These are phyloP conservation scores for Diaporthe amygdali DNA, from an alignment of 2,329 filamentous ascomycete species.

Conservation along the genomic window DNA sequence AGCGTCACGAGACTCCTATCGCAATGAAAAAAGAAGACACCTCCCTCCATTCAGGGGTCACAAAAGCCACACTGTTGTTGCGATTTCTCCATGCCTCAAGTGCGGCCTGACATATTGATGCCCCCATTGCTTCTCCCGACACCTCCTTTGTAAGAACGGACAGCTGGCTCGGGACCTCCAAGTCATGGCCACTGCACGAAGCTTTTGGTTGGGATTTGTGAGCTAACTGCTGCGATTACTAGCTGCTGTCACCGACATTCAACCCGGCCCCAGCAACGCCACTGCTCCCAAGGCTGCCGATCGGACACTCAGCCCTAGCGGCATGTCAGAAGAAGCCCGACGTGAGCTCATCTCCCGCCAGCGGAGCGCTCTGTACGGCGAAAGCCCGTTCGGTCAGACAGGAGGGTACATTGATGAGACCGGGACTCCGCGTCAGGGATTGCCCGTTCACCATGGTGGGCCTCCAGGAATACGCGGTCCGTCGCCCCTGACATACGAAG, in stretches of 20 bases:
- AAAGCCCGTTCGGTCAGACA: constrained; percentile 71
- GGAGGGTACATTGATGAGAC: constrained; percentile 72
- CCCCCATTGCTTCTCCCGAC: constrained; percentile 28
- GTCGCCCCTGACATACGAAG: constrained; percentile 81
- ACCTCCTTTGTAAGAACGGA: constrained; percentile 32
- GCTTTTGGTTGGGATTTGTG: constrained; percentile 23
- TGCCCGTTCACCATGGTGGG: constrained; percentile 68
- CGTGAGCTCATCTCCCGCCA: constrained; percentile 95
- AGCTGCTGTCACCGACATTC: constrained; percentile 57
- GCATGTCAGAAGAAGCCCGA: constrained; percentile 93
- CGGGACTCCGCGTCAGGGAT: constrained; percentile 65
- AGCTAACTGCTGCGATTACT: constrained; percentile 40
- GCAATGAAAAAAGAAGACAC: constrained; percentile 42
- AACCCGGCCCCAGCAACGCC: constrained; percentile 43
- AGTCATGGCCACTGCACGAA: constrained; percentile 20
- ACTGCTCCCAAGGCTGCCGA: constrained; percentile 70
- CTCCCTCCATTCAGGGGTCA: constrained; percentile 34
- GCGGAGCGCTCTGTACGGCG: constrained; percentile 91
- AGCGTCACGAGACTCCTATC: constrained; percentile 57
- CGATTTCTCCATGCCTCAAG: constrained; percentile 24
- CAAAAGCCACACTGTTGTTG: constrained; percentile 25
- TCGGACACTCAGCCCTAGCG: constrained; percentile 80
- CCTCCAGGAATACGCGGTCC: constrained; percentile 72
- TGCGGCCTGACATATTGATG: constrained; percentile 24
- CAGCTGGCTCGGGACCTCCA: constrained; percentile 30